Conservation (phyloP, 1,139 yeast species). For the Candida sojae region DNA sequence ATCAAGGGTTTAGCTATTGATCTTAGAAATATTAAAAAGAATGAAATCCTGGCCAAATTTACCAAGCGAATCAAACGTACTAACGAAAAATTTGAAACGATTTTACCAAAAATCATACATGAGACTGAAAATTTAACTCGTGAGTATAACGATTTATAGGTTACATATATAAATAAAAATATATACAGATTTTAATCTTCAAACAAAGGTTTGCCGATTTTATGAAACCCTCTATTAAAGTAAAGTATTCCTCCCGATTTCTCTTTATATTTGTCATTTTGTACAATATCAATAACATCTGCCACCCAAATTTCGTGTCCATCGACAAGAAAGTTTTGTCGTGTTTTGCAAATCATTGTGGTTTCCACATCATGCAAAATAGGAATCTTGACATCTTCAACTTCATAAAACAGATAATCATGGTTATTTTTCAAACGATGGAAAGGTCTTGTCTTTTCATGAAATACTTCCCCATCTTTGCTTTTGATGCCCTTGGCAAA, state of each 20-base stretch:
- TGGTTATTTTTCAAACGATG: slow-evolving; percentile 20
- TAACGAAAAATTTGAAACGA: slow-evolving; percentile 40
- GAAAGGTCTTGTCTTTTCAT: slow-evolving; percentile 56
- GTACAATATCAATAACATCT: slow-evolving; percentile 54
- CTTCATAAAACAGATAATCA: slow-evolving; percentile 15
- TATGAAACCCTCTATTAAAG: slow-evolving; percentile 61
- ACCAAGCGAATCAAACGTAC: slow-evolving; percentile 30
- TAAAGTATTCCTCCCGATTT: slow-evolving; percentile 64
- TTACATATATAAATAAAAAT: neutral
- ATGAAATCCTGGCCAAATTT: slow-evolving; percentile 27
- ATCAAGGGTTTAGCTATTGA: slow-evolving; percentile 27
- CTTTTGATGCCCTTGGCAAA: slow-evolving; percentile 61
- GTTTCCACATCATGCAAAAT: slow-evolving; percentile 60
- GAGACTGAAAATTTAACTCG: slow-evolving; percentile 18
- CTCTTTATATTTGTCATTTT: slow-evolving; percentile 14
- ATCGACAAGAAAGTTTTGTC: slow-evolving; percentile 57
- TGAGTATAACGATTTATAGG: slow-evolving; percentile 13
- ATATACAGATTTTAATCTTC: slow-evolving; percentile 11
- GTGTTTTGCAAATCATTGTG: slow-evolving; percentile 63
- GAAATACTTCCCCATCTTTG: slow-evolving; percentile 41
- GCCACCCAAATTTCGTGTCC: slow-evolving; percentile 92
- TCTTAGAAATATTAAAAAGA: slow-evolving; percentile 30
- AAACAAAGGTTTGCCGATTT: slow-evolving; percentile 45
- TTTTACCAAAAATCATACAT: slow-evolving; percentile 34
- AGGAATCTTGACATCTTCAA: slow-evolving; percentile 50